phyloP scores from a whole-genome alignment of 2,329 filamentous ascomycete genomes.

The Apiospora saccharicola region DNA sequence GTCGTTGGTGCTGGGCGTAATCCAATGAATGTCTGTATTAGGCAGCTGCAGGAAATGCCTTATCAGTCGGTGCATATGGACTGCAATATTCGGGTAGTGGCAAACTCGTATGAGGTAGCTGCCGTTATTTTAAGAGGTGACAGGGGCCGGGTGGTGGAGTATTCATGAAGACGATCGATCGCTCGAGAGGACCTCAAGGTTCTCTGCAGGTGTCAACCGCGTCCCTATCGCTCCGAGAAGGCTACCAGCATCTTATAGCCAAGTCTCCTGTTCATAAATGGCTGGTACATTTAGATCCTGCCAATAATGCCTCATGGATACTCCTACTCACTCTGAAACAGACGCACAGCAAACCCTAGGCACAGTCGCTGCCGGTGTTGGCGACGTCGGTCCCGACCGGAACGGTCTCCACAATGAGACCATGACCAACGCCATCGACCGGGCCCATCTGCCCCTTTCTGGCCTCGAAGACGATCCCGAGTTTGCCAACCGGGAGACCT shows the following conservation, averaged over 20 bases:
- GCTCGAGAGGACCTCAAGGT: neutral
- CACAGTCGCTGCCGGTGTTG: constrained; percentile 22
- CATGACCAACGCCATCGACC: constrained; percentile 23
- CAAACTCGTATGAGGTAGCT: neutral
- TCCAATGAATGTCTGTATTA: neutral
- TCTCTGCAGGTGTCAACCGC: neutral
- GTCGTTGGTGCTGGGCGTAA: neutral
- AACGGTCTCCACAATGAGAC: constrained; percentile 23
- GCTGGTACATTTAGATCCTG: neutral
- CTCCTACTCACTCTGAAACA: neutral
- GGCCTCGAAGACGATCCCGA: constrained; percentile 32
- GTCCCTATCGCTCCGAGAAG: neutral
- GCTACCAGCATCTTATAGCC: neutral
- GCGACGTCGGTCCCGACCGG: constrained; percentile 19
- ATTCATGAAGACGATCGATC: neutral
- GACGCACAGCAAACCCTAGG: constrained; percentile 17
- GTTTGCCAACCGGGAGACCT: constrained; percentile 24
- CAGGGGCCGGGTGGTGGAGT: neutral
- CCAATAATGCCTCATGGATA: neutral
- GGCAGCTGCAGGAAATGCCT: neutral
- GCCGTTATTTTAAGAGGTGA: neutral
- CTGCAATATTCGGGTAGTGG: neutral
- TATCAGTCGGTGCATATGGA: neutral
- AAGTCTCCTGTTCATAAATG: neutral
- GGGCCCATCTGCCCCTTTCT: constrained; percentile 34